A percentile compares a stretch with the other conserved stretches of the same genome.
Evolutionary conservation across 208 protist genomes (phyloP).

Genomic region (Trypanosoma avium): DNA sequence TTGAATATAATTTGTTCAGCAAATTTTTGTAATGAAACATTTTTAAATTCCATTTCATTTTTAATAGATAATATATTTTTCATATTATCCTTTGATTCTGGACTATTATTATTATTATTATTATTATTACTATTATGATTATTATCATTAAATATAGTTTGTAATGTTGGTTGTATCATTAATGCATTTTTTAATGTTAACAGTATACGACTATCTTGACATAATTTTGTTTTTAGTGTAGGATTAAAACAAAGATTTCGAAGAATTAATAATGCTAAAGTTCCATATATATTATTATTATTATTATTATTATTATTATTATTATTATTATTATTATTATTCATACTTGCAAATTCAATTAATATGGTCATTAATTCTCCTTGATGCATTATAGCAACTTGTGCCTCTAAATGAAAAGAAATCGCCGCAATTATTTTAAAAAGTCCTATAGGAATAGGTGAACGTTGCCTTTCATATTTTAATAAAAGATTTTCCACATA

Average conservation of each 20-base stretch:
- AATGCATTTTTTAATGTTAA: constrained; percentile 63
- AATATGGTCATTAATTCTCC: constrained; percentile 56
- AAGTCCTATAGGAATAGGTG: constrained; percentile 37
- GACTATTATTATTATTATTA: no score
- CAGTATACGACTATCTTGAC: constrained; percentile 74
- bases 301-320: no score
- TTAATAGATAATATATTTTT: neutral
- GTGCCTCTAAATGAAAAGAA: constrained; percentile 49
- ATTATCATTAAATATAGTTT: constrained; percentile 18
- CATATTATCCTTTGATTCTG: neutral
- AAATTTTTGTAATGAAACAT: constrained; percentile 7
- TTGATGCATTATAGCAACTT: constrained; percentile 36
- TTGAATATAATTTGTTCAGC: neutral
- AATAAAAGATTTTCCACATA: constrained; percentile 24
- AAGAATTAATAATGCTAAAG: constrained; percentile 60
- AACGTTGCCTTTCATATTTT: constrained; percentile 21
- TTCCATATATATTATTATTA: constrained; percentile 28
- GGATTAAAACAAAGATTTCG: constrained; percentile 78
- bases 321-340: no score
- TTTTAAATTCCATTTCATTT: neutral
- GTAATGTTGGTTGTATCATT: constrained; percentile 36
- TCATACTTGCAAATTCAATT: constrained; percentile 57
- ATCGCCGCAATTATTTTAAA: constrained; percentile 57
- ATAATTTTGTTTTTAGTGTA: constrained; percentile 58
- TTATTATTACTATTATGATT: no score